A percentile compares a stretch with the other conserved stretches of the same genome.
phyloP scores from a whole-genome alignment of 768 basidiomycete genomes.

The Russula compacta region DNA sequence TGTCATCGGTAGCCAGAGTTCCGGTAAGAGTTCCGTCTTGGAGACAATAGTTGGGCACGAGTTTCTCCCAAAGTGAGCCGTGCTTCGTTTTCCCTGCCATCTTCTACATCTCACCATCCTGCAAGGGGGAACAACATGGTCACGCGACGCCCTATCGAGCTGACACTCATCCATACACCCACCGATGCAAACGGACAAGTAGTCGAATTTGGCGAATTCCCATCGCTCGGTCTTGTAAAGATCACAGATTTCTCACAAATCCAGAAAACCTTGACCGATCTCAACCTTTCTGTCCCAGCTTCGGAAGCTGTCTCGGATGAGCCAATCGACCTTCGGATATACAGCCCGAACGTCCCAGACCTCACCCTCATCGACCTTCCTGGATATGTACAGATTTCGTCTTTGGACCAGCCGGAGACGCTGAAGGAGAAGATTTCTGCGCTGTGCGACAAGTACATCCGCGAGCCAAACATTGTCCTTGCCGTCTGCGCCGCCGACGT shows the following conservation, averaged over 20 bases:
- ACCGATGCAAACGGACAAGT: conserved; percentile 42
- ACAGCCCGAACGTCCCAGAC: conserved; percentile 93
- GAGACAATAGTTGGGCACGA: conserved; percentile 98
- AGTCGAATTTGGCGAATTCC: conserved; percentile 91
- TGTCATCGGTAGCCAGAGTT: conserved; percentile 96
- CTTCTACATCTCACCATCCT: conserved; percentile 3
- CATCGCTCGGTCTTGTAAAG: conserved; percentile 78
- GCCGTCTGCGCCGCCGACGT: conserved; percentile 98
- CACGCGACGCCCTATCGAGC: conserved; percentile 93
- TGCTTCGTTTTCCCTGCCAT: background rate
- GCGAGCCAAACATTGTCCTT: conserved; percentile 99
- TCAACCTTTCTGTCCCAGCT: conserved; percentile 90
- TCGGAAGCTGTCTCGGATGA: conserved; percentile 87
- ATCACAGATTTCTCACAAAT: conserved; percentile 88
- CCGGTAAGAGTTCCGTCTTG: conserved; percentile 94
- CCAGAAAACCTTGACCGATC: conserved; percentile 86
- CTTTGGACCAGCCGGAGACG: conserved; percentile 89
- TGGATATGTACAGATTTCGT: conserved; percentile 92
- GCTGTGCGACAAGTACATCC: conserved; percentile 94
- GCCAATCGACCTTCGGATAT: conserved; percentile 94
- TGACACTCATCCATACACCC: conserved; percentile 92
- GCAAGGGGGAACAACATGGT: conserved; percentile 97
- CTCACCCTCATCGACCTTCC: conserved; percentile 96
- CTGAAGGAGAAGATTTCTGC: conserved; percentile 86
- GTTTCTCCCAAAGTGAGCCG: conserved; percentile 92